Base-by-base conservation (phyloP, 2,329 filamentous ascomycete genomes). In the Arthroderma sp. region DNA sequence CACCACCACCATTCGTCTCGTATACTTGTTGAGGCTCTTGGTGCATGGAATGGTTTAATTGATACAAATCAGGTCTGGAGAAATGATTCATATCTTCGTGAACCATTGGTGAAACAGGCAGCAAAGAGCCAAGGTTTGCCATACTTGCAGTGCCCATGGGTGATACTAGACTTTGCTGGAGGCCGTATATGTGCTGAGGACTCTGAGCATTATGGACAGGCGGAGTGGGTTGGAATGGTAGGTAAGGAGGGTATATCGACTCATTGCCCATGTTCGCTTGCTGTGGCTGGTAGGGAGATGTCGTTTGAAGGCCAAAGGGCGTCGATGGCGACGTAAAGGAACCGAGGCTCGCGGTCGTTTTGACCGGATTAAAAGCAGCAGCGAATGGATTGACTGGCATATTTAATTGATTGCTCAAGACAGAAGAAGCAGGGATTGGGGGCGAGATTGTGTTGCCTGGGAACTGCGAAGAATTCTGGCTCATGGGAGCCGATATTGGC, bases 381-480 rank as follows among this genome's bases (percentile, higher is more conserved):
- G 78, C 72, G 61, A 88, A 80, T 32, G 74, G 54, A 80, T 80
- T 51, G 71, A 71, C 66, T 59, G 57, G 74, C 75, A 46, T 76
- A 68, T 38, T 73, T 67, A 53, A 69, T 38, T 78, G 78, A 50
- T 78, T 82, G 64, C 85, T 89, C 30, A 77, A 78, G 8, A 80
- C 83, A 29, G 87, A 94, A 0, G 80, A 80, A 0, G 85, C 80
- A 15, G 84, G 84, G 28, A 94, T 66, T 1, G 87, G 85, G 6
- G 89, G 87, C 22, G 88, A 93, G 57, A 89, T 87, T 4, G 85
- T 78, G 42, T 89, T 68, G 5, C 80, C 74, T 11, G 31, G 82
- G 57, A 85, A 85, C 52, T 84, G 80, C 38, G 77, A 78, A 6
- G 85, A 87, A 22, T 78, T 70, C 55, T 83, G 81, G 55, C 78